phyloP scores from a whole-genome alignment of 2,329 filamentous ascomycete species.

The Calonectria crousiana region DNA sequence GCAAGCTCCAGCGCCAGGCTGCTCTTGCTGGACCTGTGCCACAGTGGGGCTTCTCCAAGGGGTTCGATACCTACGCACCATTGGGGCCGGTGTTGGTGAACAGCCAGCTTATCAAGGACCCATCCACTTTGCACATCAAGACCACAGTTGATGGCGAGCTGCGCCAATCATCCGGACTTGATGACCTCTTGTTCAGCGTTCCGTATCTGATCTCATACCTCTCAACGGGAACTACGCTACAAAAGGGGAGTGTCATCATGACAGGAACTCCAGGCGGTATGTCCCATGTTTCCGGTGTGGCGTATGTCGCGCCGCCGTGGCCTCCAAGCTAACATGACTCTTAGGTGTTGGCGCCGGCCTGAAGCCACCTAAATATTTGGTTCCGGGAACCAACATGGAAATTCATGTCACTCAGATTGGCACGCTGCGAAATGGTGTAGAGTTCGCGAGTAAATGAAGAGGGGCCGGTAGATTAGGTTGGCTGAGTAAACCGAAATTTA shows the following conservation, averaged over 20 bases:
- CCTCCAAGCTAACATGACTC: neutral
- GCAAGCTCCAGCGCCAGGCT: conserved; percentile 65
- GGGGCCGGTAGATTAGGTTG: neutral
- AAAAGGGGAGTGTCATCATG: conserved; percentile 59
- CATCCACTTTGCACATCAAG: conserved; percentile 57
- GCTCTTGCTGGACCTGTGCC: conserved; percentile 48
- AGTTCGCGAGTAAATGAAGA: neutral
- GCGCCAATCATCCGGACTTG: conserved; percentile 56
- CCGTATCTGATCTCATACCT: conserved; percentile 49
- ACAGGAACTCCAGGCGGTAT: conserved; percentile 52
- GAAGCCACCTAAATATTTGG: conserved; percentile 52
- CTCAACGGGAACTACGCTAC: conserved; percentile 56
- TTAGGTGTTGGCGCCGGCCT: conserved; percentile 57
- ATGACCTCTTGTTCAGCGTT: conserved; percentile 59
- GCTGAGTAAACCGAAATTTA: neutral
- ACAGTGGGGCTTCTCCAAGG: conserved; percentile 53
- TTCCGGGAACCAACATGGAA: conserved; percentile 54
- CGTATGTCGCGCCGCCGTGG: neutral
- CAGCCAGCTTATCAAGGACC: conserved; percentile 41
- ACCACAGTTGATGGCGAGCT: conserved; percentile 59
- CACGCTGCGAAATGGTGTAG: conserved; percentile 53
- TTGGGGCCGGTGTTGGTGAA: conserved; percentile 57
- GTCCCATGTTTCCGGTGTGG: neutral
- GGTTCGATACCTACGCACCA: conserved; percentile 61
- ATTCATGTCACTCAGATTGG: conserved; percentile 55